Conservation (phyloP, 306 rosid genomes). For the Senna siamea region DNA sequence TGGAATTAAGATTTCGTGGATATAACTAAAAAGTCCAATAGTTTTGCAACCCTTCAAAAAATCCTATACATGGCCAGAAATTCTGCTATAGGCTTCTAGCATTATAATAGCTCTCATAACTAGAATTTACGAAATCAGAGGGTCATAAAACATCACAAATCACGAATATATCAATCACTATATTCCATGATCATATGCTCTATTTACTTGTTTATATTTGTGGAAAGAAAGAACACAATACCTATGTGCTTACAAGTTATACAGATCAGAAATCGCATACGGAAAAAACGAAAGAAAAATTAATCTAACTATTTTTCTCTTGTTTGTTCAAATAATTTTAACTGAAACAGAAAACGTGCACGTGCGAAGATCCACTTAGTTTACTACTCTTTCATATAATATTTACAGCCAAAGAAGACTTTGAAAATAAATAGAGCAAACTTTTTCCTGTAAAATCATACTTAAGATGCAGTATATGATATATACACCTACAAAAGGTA, state of each 20-base stretch:
- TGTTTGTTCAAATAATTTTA: background rate
- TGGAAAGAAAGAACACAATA: background rate
- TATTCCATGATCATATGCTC: background rate
- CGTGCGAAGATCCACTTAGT: background rate
- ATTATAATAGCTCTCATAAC: background rate
- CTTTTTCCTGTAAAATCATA: background rate
- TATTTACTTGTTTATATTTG: background rate
- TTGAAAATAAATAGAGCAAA: background rate
- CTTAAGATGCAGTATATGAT: background rate
- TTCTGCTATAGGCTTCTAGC: background rate
- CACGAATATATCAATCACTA: background rate
- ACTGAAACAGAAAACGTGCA: conserved; percentile 1
- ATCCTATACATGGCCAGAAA: background rate
- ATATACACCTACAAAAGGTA: background rate
- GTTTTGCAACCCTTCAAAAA: background rate
- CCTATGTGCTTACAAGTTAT: background rate
- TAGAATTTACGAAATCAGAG: background rate
- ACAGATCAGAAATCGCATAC: background rate
- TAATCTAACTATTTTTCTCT: background rate
- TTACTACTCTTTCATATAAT: conserved; percentile 1
- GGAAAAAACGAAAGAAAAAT: background rate
- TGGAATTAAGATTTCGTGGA: background rate
- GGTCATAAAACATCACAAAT: background rate
- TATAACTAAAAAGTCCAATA: background rate
- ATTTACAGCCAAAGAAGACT: background rate